These are phyloP conservation scores for Blumeria graminis DNA, from an alignment of 2,329 filamentous ascomycete genomes.

Conservation along the genomic window DNA sequence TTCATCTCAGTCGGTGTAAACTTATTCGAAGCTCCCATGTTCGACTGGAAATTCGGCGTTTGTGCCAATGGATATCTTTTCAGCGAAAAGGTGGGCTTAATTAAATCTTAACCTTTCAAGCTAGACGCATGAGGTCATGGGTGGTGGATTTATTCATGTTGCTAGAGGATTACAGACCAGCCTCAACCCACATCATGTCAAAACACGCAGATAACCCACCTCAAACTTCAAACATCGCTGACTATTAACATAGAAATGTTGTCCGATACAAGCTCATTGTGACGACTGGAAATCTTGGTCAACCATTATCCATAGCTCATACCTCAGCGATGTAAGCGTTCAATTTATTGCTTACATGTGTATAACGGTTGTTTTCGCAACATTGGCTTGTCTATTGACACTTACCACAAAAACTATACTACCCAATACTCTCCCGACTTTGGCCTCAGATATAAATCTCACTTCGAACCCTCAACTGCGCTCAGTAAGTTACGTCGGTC, in stretches of 20 bases:
- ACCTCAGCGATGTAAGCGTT: conserved; percentile 28
- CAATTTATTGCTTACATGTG: conserved; percentile 56
- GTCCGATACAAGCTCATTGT: conserved; percentile 28
- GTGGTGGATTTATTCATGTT: no score
- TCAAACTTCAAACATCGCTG: neutral
- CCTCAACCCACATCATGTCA: no score
- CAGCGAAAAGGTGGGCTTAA: conserved; percentile 34
- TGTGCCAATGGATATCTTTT: conserved; percentile 49
- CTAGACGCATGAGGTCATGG: neutral
- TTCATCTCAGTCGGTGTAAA: conserved; percentile 73
- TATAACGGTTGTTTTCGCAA: conserved; percentile 44
- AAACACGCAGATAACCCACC: no score
- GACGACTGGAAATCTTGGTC: conserved; percentile 40
- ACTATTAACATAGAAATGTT: conserved; percentile 23
- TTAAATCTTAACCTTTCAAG: neutral
- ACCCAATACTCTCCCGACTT: conserved; percentile 63
- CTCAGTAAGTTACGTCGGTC: neutral
- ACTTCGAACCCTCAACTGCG: conserved; percentile 28
- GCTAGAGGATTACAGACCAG: no score
- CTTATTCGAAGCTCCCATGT: conserved; percentile 61
- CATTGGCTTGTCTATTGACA: conserved; percentile 54
- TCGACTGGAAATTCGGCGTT: conserved; percentile 80
- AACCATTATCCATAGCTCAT: conserved; percentile 12
- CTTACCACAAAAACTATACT: conserved; percentile 84
- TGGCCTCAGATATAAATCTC: conserved; percentile 81